Percentiles rank a stretch among this genome's conserved stretches.
Conservation (phyloP, 108 stramenopile genomes). For the Cylindrotheca fusiformis region DNA sequence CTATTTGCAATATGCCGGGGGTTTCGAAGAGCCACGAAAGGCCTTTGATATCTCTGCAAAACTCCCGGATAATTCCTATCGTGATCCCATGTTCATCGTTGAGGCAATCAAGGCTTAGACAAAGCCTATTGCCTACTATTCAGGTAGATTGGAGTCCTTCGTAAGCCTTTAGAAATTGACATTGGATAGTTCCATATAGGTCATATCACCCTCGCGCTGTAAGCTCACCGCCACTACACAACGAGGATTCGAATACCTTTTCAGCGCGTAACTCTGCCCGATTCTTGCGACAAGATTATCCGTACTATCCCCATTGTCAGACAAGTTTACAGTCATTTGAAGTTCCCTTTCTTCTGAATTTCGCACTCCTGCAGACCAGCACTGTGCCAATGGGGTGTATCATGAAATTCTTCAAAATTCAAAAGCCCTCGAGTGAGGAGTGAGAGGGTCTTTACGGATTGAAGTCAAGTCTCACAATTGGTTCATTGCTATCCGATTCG, state of each 20-base stretch:
- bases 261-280: too few relatives aligned
- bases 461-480: slow-evolving; percentile 12
- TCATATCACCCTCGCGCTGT: not conserved
- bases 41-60: slow-evolving; percentile 81
- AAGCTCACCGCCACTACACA: too few relatives aligned
- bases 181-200: not conserved
- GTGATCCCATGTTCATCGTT: slow-evolving; percentile 84
- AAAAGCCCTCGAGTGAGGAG: slow-evolving; percentile 4
- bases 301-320: slow-evolving; percentile 28
- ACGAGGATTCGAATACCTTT: too few relatives aligned
- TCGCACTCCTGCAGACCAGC: slow-evolving; percentile 39
- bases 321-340: slow-evolving; percentile 33
- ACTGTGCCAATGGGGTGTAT: slow-evolving; percentile 8
- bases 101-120: slow-evolving; percentile 45
- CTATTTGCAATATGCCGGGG: slow-evolving; percentile 83
- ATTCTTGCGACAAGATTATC: not conserved
- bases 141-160: not conserved
- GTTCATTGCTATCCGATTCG: slow-evolving; percentile 2
- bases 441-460: not conserved
- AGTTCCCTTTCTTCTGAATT: not conserved
- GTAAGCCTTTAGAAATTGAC: not conserved
- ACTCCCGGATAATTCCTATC: slow-evolving; percentile 46
- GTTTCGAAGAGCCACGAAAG: slow-evolving; percentile 47
- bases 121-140: not conserved
- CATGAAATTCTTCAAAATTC: slow-evolving; percentile 11